These are phyloP conservation scores for Clathrospora elynae DNA, from an alignment of 2,329 filamentous ascomycete species.

Conservation along the genomic window DNA sequence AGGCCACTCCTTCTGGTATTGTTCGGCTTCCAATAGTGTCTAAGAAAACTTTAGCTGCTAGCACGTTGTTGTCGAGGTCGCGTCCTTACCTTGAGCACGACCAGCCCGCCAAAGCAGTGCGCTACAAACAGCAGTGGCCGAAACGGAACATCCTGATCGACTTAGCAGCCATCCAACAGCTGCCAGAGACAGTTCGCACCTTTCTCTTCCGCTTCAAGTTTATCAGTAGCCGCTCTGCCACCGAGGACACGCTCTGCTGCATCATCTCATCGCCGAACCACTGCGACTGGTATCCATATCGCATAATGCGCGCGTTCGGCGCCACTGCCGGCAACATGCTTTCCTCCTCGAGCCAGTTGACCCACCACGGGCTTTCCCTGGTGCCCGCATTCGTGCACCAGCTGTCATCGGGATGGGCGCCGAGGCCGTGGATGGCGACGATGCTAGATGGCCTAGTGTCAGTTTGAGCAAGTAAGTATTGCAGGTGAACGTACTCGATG, in stretches of 20 bases:
- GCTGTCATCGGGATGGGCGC: conserved; percentile 35
- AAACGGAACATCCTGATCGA: conserved; percentile 17
- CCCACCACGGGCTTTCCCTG: conserved; percentile 16
- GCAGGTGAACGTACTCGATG: conserved; percentile 22
- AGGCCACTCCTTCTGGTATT: conserved; percentile 22
- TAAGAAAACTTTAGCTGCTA: conserved; percentile 15
- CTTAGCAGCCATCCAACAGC: conserved; percentile 3
- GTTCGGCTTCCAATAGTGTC: conserved; percentile 23
- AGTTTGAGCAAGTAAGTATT: conserved; percentile 5
- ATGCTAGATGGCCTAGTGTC: conserved; percentile 22
- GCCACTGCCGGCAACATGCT: conserved; percentile 29
- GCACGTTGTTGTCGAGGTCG: not conserved
- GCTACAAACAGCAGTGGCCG: conserved; percentile 35
- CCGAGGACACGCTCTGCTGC: conserved; percentile 24
- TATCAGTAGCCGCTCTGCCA: conserved; percentile 26
- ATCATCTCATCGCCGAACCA: conserved; percentile 33
- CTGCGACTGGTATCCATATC: conserved; percentile 35
- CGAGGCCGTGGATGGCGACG: conserved; percentile 36
- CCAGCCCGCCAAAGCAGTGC: conserved; percentile 34
- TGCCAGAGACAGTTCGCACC: conserved; percentile 11
- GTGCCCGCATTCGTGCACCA: conserved; percentile 37
- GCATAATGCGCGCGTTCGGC: conserved; percentile 35
- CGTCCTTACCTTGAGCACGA: conserved; percentile 29
- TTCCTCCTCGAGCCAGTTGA: conserved; percentile 35
- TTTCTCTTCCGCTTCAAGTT: conserved; percentile 25